These are phyloP conservation scores for Heterobasidion parviporum DNA, from an alignment of 1,284 basidiomycete genomes.

Conservation along the genomic window DNA sequence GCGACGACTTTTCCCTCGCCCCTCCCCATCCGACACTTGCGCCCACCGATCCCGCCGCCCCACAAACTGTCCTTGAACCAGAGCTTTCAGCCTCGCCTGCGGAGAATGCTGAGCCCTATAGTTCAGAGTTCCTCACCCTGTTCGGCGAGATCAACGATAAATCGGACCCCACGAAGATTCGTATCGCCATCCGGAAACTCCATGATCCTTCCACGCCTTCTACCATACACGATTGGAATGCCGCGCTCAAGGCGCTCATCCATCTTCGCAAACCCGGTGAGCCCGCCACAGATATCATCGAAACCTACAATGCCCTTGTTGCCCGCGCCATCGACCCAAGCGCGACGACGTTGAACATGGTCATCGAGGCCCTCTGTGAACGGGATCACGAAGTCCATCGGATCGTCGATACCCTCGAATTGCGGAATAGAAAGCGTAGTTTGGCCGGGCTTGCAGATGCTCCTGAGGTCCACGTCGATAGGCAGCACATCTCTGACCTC, in stretches of 20 bases:
- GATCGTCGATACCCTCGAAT: conserved; percentile 36
- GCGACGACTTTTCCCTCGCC: conserved; percentile 4
- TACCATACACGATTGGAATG: conserved; percentile 52
- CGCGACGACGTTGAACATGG: conserved; percentile 54
- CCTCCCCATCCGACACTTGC: conserved; percentile 5
- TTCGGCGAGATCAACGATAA: background rate
- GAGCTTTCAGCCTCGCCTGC: background rate
- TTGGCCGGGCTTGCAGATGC: conserved; percentile 17
- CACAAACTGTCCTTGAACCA: conserved; percentile 13
- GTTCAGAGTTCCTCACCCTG: background rate
- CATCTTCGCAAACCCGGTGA: conserved; percentile 41
- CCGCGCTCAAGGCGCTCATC: conserved; percentile 50
- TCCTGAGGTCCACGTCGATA: conserved; percentile 17
- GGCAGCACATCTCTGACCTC: conserved; percentile 32
- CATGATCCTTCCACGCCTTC: conserved; percentile 8
- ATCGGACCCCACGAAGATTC: conserved; percentile 5
- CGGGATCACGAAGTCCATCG: conserved; percentile 66
- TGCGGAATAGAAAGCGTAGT: conserved; percentile 30
- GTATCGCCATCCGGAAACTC: conserved; percentile 13
- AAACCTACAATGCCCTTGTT: conserved; percentile 74
- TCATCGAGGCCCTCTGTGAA: conserved; percentile 63
- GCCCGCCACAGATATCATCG: conserved; percentile 52
- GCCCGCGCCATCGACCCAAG: conserved; percentile 61
- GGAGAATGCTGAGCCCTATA: background rate
- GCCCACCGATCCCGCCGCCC: conserved; percentile 9